Conservation (phyloP, 345 rosid species). For the Leavenworthia alabamica region DNA sequence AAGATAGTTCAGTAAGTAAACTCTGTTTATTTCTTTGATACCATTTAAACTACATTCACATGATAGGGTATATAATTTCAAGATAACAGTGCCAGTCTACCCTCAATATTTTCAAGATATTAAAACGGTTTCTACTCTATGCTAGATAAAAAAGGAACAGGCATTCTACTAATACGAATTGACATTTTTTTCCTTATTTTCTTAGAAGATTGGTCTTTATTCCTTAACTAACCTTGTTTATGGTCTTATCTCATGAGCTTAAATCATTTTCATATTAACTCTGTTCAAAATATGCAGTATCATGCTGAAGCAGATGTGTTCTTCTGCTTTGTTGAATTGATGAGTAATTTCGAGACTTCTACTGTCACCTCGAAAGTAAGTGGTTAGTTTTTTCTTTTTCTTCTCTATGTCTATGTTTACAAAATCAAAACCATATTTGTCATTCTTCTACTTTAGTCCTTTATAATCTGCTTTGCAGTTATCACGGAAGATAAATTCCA, state of each 20-base stretch:
- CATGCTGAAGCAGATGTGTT: conserved; percentile 34
- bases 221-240: neutral
- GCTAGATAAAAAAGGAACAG: neutral
- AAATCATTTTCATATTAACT: neutral
- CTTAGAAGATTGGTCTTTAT: neutral
- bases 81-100: neutral
- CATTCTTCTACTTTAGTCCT: neutral
- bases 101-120: neutral
- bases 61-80: neutral
- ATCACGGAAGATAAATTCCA: neutral
- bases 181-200: neutral
- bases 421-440: neutral
- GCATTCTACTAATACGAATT: neutral
- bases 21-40: conserved; percentile 1
- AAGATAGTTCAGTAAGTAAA: conserved; percentile 63
- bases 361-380: conserved; percentile 96
- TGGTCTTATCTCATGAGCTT: neutral
- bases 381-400: no score
- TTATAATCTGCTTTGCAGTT: neutral
- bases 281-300: conserved; percentile 29
- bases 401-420: no score
- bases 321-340: conserved; percentile 83
- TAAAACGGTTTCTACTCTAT: neutral
- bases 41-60: neutral
- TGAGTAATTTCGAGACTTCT: conserved; percentile 92